Conservation (phyloP, 352 stramenopile genomes). For the Albugo candida region DNA sequence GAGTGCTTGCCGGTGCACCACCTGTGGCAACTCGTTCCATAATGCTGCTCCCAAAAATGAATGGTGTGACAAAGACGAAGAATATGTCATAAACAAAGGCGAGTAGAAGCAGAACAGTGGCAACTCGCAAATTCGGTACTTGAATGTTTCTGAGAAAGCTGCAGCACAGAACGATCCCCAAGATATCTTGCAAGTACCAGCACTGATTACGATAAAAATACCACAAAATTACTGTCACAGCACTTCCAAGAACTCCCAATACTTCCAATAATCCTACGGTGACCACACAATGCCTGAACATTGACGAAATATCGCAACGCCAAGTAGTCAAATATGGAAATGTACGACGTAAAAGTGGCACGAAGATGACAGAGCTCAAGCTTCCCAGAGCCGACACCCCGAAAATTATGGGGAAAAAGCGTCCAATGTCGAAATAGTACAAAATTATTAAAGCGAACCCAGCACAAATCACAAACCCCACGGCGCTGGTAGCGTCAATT, state of each 20-base stretch:
- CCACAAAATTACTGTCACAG: conserved; percentile 26
- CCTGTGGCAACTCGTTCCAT: conserved; percentile 90
- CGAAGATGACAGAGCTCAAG: conserved; percentile 30
- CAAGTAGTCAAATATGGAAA: neutral
- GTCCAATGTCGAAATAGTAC: conserved; percentile 44
- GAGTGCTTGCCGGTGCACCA: conserved; percentile 47
- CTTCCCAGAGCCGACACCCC: conserved; percentile 25
- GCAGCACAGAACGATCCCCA: conserved; percentile 85
- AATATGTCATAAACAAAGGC: conserved; percentile 93
- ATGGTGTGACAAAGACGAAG: conserved; percentile 88
- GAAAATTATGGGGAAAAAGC: conserved; percentile 48
- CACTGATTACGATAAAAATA: conserved; percentile 34
- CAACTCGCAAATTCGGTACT: conserved; percentile 82
- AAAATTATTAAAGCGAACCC: conserved; percentile 42
- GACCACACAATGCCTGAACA: conserved; percentile 13
- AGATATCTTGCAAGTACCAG: conserved; percentile 83
- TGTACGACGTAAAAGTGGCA: conserved; percentile 10
- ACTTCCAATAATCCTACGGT: conserved; percentile 23
- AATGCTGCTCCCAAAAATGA: conserved; percentile 72
- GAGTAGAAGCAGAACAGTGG: conserved; percentile 71
- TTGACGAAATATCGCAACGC: conserved; percentile 11
- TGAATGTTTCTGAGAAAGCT: conserved; percentile 82
- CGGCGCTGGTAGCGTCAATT: conserved; percentile 31
- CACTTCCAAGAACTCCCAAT: conserved; percentile 18
- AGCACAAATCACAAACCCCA: conserved; percentile 41